Base-by-base conservation (phyloP, 345 rosid genomes). In the Salix exigua region DNA sequence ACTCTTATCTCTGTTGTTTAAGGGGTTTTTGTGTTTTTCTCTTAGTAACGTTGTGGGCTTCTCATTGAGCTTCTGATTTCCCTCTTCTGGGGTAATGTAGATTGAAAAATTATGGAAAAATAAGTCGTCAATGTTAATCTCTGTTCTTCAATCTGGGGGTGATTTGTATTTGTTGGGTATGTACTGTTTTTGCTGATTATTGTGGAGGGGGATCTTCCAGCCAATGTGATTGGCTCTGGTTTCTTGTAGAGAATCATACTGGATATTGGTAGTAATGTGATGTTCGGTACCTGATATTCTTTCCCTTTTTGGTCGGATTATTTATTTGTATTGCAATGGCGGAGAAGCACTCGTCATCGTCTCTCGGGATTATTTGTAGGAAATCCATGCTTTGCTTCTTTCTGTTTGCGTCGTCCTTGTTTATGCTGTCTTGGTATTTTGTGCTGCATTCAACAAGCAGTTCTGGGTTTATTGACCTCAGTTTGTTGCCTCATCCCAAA, bases 381-480 rank as follows among this genome's bases (percentile, higher is more conserved):
- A 93, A 83, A 70, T 85, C 84, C 6, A 75, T 90, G 67, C 74
- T 91, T 44, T 87, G 77, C 75, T 82, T 96, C 83, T 86, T 90
- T 11, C 65, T 80, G 2, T 51, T 81, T 1, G 58, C 85, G 11
- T 82, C 90, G 0, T 55, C 86, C 82, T 31, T 96, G 74, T 81
- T 87, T 79, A 25, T 86, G 5, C 58, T 89, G n/a, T 93, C 98
- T 63, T 96, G 98, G 94, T 88, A 92, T 84, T 85, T 82, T 65
- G 84, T 91, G 48, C 78, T 92, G 72, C 88, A 85, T 63, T 92
- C 91, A 18, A 72, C 97, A 31, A 73, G 79, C 75, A 81, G 75
- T 11, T 81, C 87, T 63, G 85, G 75, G 38, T 78, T 87, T 66
- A 75, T 85, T n/a, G 85, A 80, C 48, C 78, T 51, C 75, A 73